phyloP scores from a whole-genome alignment of 371 early-diverging fungal species.

The Mortierella sp. region DNA sequence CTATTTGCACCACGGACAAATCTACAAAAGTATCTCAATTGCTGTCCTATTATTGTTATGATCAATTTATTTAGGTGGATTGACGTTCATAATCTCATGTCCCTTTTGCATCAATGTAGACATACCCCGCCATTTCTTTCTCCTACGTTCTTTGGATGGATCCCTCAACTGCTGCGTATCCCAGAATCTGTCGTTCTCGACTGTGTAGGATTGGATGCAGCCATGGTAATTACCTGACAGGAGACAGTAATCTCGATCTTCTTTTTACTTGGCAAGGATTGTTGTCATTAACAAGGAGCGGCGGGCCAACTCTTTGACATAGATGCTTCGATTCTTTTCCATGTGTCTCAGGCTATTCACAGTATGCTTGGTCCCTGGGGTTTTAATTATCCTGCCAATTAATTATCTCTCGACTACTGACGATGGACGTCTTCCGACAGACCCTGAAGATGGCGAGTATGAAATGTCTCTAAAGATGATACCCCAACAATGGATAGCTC shows the following conservation, averaged over 20 bases:
- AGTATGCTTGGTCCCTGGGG: slow-evolving; percentile 52
- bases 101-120: slow-evolving; percentile 39
- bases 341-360: slow-evolving; percentile 66
- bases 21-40: slow-evolving; percentile 64
- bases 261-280: neutral
- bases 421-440: slow-evolving; percentile 20
- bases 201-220: slow-evolving; percentile 71
- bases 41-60: neutral
- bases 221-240: slow-evolving; percentile 58
- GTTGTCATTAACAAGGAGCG: neutral
- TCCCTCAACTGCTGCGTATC: slow-evolving; percentile 62
- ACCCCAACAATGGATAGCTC: slow-evolving; percentile 19
- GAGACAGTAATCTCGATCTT: neutral
- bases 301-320: neutral
- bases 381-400: slow-evolving; percentile 61
- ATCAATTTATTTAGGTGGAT: neutral
- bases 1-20: slow-evolving; percentile 72
- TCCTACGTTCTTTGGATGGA: slow-evolving; percentile 71
- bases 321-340: slow-evolving; percentile 65
- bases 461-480: slow-evolving; percentile 17
- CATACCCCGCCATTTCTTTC: slow-evolving; percentile 68
- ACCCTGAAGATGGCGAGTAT: slow-evolving; percentile 10
- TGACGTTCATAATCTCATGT: neutral
- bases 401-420: slow-evolving; percentile 53
- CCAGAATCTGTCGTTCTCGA: slow-evolving; percentile 60